Percentiles rank a stretch among this genome's conserved stretches.
Conservation (phyloP, 73 alveolate genomes). For the Paraurostyla sp. region DNA sequence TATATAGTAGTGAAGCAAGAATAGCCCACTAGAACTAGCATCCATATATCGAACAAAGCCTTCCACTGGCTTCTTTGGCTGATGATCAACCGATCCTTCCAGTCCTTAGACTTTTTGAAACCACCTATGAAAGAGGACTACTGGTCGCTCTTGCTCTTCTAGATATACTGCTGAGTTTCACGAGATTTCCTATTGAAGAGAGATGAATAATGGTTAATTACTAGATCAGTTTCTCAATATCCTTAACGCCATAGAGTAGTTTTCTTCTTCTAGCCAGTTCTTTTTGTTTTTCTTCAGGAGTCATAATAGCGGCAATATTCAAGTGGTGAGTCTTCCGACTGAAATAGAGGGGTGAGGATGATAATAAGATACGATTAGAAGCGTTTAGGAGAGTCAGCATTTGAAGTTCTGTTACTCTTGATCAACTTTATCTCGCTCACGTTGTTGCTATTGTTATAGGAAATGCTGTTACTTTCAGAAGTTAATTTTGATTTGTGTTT, state of each 20-base stretch:
- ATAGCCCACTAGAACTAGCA: slow-evolving; percentile 71
- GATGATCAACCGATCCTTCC: slow-evolving; percentile 49
- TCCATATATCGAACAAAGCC: slow-evolving; percentile 60
- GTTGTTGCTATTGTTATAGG: too few species aligned
- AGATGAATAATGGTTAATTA: not conserved
- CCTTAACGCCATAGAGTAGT: slow-evolving; percentile 53
- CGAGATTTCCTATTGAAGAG: slow-evolving; percentile 1
- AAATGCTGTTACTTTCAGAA: too few species aligned
- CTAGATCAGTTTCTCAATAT: slow-evolving; percentile 29
- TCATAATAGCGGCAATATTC: not conserved
- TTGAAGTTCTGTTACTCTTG: too few species aligned
- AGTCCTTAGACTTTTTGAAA: not conserved
- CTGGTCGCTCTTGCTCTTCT: not conserved
- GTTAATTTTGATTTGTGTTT: too few species aligned
- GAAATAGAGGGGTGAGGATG: too few species aligned
- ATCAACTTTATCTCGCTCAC: too few species aligned
- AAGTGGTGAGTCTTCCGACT: too few species aligned
- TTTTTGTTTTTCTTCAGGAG: slow-evolving; percentile 21
- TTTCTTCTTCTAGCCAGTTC: slow-evolving; percentile 38
- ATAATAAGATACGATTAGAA: too few species aligned
- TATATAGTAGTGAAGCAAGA: slow-evolving; percentile 65
- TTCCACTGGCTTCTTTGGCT: slow-evolving; percentile 42
- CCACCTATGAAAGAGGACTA: not conserved
- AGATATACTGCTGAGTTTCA: slow-evolving; percentile 3
- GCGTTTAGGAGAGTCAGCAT: too few species aligned